These are phyloP conservation scores for Phylloporus sp. DNA, from an alignment of 1,284 basidiomycete genomes.

Conservation along the genomic window DNA sequence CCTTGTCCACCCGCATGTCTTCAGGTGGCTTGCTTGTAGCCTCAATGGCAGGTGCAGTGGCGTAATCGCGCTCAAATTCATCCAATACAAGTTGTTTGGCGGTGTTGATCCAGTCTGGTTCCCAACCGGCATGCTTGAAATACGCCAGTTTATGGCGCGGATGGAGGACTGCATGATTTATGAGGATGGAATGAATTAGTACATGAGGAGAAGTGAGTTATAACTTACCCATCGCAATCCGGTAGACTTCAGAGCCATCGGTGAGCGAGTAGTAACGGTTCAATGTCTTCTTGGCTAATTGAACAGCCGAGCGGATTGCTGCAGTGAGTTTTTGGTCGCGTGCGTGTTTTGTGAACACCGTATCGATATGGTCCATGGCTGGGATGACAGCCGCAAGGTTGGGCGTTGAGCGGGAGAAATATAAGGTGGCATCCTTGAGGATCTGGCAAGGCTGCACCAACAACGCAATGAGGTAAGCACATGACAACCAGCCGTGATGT, in stretches of 20 bases:
- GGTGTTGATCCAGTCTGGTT: not conserved
- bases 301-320: not conserved
- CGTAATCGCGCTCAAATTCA: not conserved
- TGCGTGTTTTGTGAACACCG: not conserved
- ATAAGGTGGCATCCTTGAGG: slow-evolving; percentile 6
- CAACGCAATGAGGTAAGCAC: no score
- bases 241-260: not conserved
- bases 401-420: slow-evolving; percentile 9
- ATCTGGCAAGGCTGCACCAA: not conserved
- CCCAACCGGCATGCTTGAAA: not conserved
- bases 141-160: not conserved
- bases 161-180: not conserved
- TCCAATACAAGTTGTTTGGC: not conserved
- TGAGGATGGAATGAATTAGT: not conserved
- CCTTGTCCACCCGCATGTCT: not conserved
- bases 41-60: not conserved
- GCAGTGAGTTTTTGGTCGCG: not conserved
- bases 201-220: not conserved
- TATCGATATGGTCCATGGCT: slow-evolving; percentile 25
- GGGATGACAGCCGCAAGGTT: slow-evolving; percentile 16
- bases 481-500: no score
- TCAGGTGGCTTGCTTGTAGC: not conserved
- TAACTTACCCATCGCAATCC: not conserved
- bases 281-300: not conserved
- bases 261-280: slow-evolving; percentile 2